These are phyloP conservation scores for Neurospora sp. DNA, from an alignment of 495 filamentous ascomycete genomes.

Conservation along the genomic window DNA sequence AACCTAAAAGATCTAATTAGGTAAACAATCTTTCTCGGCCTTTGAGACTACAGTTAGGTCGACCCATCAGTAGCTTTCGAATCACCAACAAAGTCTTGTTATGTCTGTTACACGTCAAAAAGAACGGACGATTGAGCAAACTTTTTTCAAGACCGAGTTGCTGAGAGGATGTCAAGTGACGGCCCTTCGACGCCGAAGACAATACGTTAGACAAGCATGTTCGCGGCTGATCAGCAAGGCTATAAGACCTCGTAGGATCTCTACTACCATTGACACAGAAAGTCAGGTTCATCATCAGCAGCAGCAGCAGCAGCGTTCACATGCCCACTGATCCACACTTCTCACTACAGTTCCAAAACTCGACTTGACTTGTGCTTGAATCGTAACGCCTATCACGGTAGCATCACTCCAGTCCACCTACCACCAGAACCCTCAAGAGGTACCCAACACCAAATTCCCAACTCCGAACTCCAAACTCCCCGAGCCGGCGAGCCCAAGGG, in stretches of 20 bases:
- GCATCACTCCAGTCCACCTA: no score
- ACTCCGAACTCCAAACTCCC: no score
- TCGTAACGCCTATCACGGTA: no score
- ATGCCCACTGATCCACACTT: no score
- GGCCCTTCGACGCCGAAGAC: not conserved
- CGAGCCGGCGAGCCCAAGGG: no score
- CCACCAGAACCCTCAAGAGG: no score
- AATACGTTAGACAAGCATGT: not conserved
- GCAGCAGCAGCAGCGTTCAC: no score
- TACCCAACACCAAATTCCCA: no score
- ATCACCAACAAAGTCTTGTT: not conserved
- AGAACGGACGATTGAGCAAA: not conserved
- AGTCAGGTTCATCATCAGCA: not conserved
- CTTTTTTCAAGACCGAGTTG: not conserved
- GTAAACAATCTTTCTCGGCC: not conserved
- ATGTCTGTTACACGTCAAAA: not conserved
- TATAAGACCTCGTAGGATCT: not conserved
- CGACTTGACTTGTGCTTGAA: no score
- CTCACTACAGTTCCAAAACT: no score
- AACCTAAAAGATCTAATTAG: not conserved
- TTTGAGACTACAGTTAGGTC: not conserved
- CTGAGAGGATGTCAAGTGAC: not conserved
- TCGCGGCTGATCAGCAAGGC: not conserved
- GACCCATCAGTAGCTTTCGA: not conserved
- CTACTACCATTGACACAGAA: not conserved